Base-by-base conservation (phyloP, 805 yeast species). In the Danielozyma ontarioensis region DNA sequence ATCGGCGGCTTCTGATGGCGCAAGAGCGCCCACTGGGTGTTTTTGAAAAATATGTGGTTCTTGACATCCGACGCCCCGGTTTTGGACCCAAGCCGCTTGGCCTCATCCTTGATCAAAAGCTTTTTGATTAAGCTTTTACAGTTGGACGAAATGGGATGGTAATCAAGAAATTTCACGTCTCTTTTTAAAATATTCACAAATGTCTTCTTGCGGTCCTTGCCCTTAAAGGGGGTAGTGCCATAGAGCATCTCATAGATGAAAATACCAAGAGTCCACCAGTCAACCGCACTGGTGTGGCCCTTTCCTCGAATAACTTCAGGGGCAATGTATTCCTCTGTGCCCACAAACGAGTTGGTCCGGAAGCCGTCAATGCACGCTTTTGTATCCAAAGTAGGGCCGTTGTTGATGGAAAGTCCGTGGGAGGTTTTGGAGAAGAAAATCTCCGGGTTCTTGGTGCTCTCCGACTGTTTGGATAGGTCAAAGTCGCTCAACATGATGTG, bases 211-310 rank as follows among this genome's bases (percentile, higher is more conserved):
- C 97, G 72, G 44, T 81, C 87, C 23, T 76, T 68, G 5, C 98
- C 98, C 62, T 93, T 93, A 63, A 90, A 93, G 2, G 99, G 99
- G 0, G 98, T 93, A 6, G 87, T 83, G 1, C 97, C 97, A 57
- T 78, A 89, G 15, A 93, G 63, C 98, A 93, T 93, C 54, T 93
- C 99, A 58, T 78, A 94, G 16, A 88, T 67, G 48, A 93, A 71
- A 14, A 93, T 88, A 3, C 99, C 99, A 44, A 93, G 65, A 0
- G 98, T 93, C 99, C 99, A 93, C 98, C 98, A 93, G 58, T 93
- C 99, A 13, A 93, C 98, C 0, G 97, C 96, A 5, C 90, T 82
- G 1, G 97, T 90, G 50, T 93, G 99, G 2, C 98, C 98, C 47
- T 89, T 85, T 1, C 97, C 97, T 55, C 93, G 70, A 34, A 93